A percentile compares a stretch with the other conserved stretches of the same genome.
These are phyloP conservation scores for Fusarium multiceps DNA, from an alignment of 2,329 filamentous ascomycete species.

Conservation along the genomic window DNA sequence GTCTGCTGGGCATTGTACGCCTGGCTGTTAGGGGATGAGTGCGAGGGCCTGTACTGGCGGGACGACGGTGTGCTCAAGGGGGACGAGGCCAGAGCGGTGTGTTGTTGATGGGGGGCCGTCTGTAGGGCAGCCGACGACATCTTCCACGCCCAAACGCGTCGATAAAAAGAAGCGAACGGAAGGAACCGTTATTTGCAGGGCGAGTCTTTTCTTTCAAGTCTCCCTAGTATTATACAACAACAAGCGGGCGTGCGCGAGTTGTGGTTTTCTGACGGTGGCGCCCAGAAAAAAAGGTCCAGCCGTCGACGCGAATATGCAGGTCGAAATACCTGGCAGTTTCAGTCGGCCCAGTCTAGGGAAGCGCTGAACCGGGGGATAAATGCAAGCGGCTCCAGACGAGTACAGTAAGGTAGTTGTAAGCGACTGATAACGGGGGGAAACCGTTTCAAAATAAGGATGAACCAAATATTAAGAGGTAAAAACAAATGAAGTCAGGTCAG, in stretches of 20 bases:
- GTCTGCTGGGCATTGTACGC: slow-evolving; percentile 66
- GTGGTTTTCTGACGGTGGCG: slow-evolving; percentile 32
- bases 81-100: slow-evolving; percentile 61
- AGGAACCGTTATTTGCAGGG: slow-evolving; percentile 8
- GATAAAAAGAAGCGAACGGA: slow-evolving; percentile 26
- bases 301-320: slow-evolving; percentile 45
- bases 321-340: slow-evolving; percentile 47
- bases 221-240: slow-evolving; percentile 11
- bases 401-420: slow-evolving; percentile 17
- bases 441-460: slow-evolving; percentile 29
- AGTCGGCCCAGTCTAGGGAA: slow-evolving; percentile 35
- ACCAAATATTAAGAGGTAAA: background rate
- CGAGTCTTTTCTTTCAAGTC: slow-evolving; percentile 10
- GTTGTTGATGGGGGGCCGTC: slow-evolving; percentile 67
- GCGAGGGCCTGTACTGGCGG: slow-evolving; percentile 64
- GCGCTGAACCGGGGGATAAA: slow-evolving; percentile 37
- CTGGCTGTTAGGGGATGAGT: slow-evolving; percentile 65
- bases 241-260: slow-evolving; percentile 13
- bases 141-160: slow-evolving; percentile 47
- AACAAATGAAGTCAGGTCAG: background rate
- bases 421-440: slow-evolving; percentile 28
- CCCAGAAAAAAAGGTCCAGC: slow-evolving; percentile 35
- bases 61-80: slow-evolving; percentile 61
- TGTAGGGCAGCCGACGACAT: slow-evolving; percentile 71
- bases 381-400: slow-evolving; percentile 38